Evolutionary conservation across 2,329 filamentous ascomycete genomes (phyloP).

Genomic region (Rosellinia necatrix): DNA sequence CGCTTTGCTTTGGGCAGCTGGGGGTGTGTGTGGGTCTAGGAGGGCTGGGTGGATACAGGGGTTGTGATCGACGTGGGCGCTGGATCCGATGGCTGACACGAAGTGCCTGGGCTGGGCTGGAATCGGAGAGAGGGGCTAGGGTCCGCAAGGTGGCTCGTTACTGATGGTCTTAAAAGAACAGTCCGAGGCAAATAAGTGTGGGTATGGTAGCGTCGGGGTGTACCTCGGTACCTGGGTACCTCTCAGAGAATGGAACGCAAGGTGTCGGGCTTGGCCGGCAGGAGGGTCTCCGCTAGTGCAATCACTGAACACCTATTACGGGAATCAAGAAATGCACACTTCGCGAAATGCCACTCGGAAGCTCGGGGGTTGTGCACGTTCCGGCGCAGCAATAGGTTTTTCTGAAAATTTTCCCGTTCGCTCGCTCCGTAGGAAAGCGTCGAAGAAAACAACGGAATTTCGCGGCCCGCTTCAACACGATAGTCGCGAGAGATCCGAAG

Average conservation of each 20-base stretch:
- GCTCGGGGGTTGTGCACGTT: slow-evolving; percentile 16
- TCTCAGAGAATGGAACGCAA: slow-evolving; percentile 21
- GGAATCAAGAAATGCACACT: slow-evolving; percentile 7
- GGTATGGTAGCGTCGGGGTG: slow-evolving; percentile 2
- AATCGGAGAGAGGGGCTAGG: slow-evolving; percentile 19
- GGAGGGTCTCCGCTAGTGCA: slow-evolving; percentile 17
- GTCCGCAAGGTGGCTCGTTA: slow-evolving; percentile 28
- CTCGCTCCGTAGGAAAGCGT: slow-evolving; percentile 18
- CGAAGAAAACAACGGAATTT: neutral
- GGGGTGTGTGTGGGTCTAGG: slow-evolving; percentile 9
- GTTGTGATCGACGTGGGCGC: slow-evolving; percentile 30
- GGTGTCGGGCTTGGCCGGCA: slow-evolving; percentile 23
- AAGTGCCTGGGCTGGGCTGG: slow-evolving; percentile 34
- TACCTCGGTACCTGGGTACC: slow-evolving; percentile 23
- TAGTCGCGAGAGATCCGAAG: slow-evolving; percentile 6
- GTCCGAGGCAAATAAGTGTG: slow-evolving; percentile 19
- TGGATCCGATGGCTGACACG: slow-evolving; percentile 37
- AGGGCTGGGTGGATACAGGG: slow-evolving; percentile 26
- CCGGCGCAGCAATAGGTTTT: slow-evolving; percentile 6
- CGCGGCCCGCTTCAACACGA: neutral
- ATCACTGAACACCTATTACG: slow-evolving; percentile 7
- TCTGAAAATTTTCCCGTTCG: slow-evolving; percentile 18
- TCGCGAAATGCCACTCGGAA: slow-evolving; percentile 15
- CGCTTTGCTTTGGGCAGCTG: slow-evolving; percentile 21
- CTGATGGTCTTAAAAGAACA: slow-evolving; percentile 24